Percentiles rank a stretch among this genome's conserved stretches.
Evolutionary conservation across 768 basidiomycete genomes (phyloP).

Genomic region (Kwoniella pini): DNA sequence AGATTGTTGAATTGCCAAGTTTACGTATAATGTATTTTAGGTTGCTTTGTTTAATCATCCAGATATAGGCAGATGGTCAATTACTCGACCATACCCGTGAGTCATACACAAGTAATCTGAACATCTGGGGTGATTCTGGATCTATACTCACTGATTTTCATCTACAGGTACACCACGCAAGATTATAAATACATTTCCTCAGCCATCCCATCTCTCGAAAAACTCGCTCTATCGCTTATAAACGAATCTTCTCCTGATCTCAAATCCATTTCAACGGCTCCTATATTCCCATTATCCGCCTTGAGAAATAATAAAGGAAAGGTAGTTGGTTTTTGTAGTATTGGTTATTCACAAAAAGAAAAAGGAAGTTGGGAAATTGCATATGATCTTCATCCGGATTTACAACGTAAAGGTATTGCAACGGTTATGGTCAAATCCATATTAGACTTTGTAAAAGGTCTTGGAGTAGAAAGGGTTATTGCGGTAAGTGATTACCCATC

Average conservation of each 20-base stretch:
- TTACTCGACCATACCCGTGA: constrained; percentile 6
- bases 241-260: neutral
- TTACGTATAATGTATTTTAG: neutral
- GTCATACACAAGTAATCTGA: no score
- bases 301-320: neutral
- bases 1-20: neutral
- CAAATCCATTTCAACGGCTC: no score
- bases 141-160: no score
- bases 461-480: constrained; percentile 9
- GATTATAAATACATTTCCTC: no score
- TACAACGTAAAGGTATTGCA: constrained; percentile 18
- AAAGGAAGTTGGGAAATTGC: constrained; percentile 13
- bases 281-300: neutral
- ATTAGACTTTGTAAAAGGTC: neutral
- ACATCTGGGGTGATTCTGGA: no score
- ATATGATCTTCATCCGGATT: constrained; percentile 18
- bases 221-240: no score
- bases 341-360: constrained; percentile 1
- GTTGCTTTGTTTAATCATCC: constrained; percentile 2
- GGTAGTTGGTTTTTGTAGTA: constrained; percentile 1
- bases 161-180: no score
- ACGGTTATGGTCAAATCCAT: constrained; percentile 5
- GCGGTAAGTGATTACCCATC: constrained; percentile 10
- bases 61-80: constrained; percentile 4
- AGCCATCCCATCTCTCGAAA: no score